These are phyloP conservation scores for Stylosanthes scabra DNA, from an alignment of 331 rosid species.

Conservation along the genomic window DNA sequence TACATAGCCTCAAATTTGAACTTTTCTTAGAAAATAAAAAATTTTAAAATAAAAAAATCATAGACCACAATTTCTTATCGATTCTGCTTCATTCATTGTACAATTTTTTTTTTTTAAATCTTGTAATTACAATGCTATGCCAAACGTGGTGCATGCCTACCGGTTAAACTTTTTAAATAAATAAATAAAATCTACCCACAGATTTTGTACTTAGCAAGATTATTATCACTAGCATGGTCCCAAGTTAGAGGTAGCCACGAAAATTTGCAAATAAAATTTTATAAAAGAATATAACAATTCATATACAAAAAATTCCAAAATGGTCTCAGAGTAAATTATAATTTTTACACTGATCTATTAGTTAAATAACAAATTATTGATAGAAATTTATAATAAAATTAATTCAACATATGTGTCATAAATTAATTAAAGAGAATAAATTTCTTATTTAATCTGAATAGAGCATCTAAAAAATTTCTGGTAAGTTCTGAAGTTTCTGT, in stretches of 20 bases:
- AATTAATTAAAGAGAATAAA: too few relatives aligned
- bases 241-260: background rate
- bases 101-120: background rate
- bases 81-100: background rate
- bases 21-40: background rate
- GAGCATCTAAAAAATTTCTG: too few relatives aligned
- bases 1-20: background rate
- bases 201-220: conserved; percentile 8
- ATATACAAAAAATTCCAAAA: too few relatives aligned
- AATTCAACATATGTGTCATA: too few relatives aligned
- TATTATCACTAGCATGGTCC: background rate
- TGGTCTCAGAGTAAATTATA: too few relatives aligned
- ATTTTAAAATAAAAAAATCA: background rate
- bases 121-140: too few relatives aligned
- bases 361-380: too few relatives aligned
- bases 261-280: too few relatives aligned
- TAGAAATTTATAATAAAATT: background rate
- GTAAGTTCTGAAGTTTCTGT: too few relatives aligned
- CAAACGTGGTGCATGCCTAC: background rate
- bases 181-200: background rate
- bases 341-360: too few relatives aligned
- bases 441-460: too few relatives aligned
- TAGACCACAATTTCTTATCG: background rate
- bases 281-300: too few relatives aligned
- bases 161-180: background rate